Evolutionary conservation across 106 monocot species (phyloP), one percentile per base, ranked within the genome.

Genomic region (Iris macrosiphon): DNA sequence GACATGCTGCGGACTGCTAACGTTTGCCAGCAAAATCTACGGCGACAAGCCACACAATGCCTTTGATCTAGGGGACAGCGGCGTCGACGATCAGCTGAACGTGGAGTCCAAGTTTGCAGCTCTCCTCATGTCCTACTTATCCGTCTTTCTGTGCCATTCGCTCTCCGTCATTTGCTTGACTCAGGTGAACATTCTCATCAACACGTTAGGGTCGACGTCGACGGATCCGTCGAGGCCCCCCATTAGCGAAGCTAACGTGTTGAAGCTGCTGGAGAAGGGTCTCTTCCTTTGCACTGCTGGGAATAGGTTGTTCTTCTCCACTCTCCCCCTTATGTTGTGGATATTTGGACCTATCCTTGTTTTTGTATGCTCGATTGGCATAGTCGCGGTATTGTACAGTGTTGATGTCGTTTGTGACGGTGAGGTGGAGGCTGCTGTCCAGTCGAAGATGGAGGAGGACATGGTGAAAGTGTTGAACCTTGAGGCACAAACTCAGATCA

Each of bases 11-110:
- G 49, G 31, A 13, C 37, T 70, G 1, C 45, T 62, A 0, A 28
- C 62, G 18, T 53, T 70, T 42, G 52, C 62, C 17, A 55, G 55
- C 70, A 69, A 52, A 33, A 45, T 31, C 23, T 69, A 60, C 0
- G 45, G 23, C 42, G 45, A 66, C 45, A 20, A 45, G 13, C 31
- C 13, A 30, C 23, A 31, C 31, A 25, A 49, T 14, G 24, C 49
- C 49, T 49, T 49, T 26, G 11, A 22, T 3, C 49, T 49, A 2
- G 49, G 22, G 4, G 24, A n/a, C 49, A 28, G n/a, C 49, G 49
- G 22, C 14, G 24, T 12, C 49, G n/a, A 28, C 49, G 18, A 54
- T 42, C 40, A 54, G 53, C 40, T 54, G 2, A 53, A 64, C 41
- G 53, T 64, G 9, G 39, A 52, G 9, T 41, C 40, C 40, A 64